Evolutionary conservation across 257 asterid species (phyloP).

Genomic region (Solanum neorickii): DNA sequence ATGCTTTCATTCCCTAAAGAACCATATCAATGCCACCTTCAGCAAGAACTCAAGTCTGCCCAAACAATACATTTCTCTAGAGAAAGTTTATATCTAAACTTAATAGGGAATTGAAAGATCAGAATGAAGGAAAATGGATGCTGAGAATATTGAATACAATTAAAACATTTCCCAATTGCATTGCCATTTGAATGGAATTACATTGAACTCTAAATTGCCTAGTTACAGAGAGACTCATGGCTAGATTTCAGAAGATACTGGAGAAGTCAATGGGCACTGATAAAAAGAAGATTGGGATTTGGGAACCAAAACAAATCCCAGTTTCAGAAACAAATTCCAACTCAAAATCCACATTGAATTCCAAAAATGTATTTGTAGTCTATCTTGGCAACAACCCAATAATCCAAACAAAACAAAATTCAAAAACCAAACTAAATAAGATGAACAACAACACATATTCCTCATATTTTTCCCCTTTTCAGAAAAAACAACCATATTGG

Average conservation of each 20-base stretch:
- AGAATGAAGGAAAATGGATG: neutral
- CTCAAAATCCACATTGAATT: neutral
- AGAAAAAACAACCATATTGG: slow-evolving; percentile 15
- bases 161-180: neutral
- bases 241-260: neutral
- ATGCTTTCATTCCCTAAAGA: neutral
- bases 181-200: neutral
- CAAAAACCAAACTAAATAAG: neutral
- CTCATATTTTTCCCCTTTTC: slow-evolving; percentile 1
- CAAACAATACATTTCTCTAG: neutral
- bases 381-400: neutral
- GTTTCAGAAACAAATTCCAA: neutral
- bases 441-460: slow-evolving; percentile 18
- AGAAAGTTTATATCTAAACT: neutral
- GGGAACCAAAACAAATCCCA: neutral
- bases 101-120: neutral
- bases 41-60: neutral
- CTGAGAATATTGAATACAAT: neutral
- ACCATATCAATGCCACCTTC: neutral
- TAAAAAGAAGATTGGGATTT: neutral
- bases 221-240: neutral
- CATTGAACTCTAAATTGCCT: neutral
- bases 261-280: neutral
- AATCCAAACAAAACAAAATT: neutral
- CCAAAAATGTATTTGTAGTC: neutral